Conservation (phyloP, 495 filamentous ascomycete genomes). For the Opeltia flavorubescens region DNA sequence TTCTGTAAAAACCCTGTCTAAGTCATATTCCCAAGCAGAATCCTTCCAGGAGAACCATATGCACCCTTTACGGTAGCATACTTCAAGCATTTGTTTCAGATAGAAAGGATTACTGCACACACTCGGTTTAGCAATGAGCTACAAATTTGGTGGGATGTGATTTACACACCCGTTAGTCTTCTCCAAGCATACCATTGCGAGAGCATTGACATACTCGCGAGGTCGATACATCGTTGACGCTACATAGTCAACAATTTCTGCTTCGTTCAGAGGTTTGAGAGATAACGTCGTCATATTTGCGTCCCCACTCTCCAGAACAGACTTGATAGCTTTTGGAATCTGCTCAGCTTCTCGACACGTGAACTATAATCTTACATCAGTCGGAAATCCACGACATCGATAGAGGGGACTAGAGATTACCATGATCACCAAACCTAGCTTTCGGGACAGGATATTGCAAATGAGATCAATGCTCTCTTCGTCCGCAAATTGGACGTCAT, state of each 20-base stretch:
- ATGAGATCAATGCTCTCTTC: slow-evolving; percentile 72
- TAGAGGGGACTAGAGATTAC: slow-evolving; percentile 22
- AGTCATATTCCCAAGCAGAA: slow-evolving; percentile 65
- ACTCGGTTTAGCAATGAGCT: not conserved
- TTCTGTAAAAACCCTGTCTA: slow-evolving; percentile 69
- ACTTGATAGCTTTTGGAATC: slow-evolving; percentile 18
- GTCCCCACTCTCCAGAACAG: slow-evolving; percentile 27
- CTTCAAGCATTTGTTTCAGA: slow-evolving; percentile 78
- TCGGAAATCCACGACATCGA: too few relatives aligned
- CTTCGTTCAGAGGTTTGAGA: slow-evolving; percentile 53
- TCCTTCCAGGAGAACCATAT: slow-evolving; percentile 80
- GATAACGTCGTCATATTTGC: slow-evolving; percentile 48
- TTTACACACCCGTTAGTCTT: slow-evolving; percentile 10
- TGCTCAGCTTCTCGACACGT: slow-evolving; percentile 17
- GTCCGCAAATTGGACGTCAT: slow-evolving; percentile 80
- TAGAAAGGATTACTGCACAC: slow-evolving; percentile 61
- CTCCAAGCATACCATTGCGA: slow-evolving; percentile 23
- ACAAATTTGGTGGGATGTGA: not conserved
- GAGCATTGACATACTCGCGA: slow-evolving; percentile 42
- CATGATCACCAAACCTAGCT: slow-evolving; percentile 66
- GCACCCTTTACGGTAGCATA: slow-evolving; percentile 69
- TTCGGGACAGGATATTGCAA: slow-evolving; percentile 52
- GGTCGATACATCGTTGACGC: slow-evolving; percentile 53
- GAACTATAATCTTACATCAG: slow-evolving; percentile 11
- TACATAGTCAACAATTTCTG: slow-evolving; percentile 64